phyloP scores from a whole-genome alignment of 768 basidiomycete genomes.

The Mycena haematopus region DNA sequence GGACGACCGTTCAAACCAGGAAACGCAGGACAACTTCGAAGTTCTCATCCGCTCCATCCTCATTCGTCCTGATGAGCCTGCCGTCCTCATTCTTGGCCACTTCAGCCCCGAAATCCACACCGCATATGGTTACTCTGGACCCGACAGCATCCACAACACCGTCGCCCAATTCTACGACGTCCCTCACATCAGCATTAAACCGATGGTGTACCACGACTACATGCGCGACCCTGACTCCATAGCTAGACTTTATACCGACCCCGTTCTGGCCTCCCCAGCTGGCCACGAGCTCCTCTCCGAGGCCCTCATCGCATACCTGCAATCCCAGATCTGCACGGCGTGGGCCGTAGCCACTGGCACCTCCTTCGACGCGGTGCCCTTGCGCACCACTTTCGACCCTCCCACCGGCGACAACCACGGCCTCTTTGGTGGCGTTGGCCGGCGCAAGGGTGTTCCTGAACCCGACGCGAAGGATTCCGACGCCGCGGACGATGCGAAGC shows the following conservation, averaged over 20 bases:
- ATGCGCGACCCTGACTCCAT: conserved; percentile 72
- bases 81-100: conserved; percentile 93
- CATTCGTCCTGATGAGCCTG: conserved; percentile 88
- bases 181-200: conserved; percentile 88
- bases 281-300: conserved; percentile 93
- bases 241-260: conserved; percentile 79
- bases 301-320: conserved; percentile 89
- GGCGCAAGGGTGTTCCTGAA: conserved; percentile 76
- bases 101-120: conserved; percentile 87
- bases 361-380: conserved; percentile 64
- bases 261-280: conserved; percentile 75
- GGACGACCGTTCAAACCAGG: conserved; percentile 79
- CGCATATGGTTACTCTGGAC: conserved; percentile 83
- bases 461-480: conserved; percentile 38
- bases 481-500: conserved; percentile 36
- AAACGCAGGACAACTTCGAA: conserved; percentile 86
- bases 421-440: conserved; percentile 86
- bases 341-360: conserved; percentile 79
- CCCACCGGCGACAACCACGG: conserved; percentile 55
- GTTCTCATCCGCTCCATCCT: conserved; percentile 91
- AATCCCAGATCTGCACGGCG: conserved; percentile 85
- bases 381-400: conserved; percentile 45
- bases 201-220: conserved; percentile 82
- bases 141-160: conserved; percentile 87
- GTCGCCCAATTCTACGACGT: conserved; percentile 98